Conservation (phyloP, 257 asterid species). For the Osmanthus fragrans region DNA sequence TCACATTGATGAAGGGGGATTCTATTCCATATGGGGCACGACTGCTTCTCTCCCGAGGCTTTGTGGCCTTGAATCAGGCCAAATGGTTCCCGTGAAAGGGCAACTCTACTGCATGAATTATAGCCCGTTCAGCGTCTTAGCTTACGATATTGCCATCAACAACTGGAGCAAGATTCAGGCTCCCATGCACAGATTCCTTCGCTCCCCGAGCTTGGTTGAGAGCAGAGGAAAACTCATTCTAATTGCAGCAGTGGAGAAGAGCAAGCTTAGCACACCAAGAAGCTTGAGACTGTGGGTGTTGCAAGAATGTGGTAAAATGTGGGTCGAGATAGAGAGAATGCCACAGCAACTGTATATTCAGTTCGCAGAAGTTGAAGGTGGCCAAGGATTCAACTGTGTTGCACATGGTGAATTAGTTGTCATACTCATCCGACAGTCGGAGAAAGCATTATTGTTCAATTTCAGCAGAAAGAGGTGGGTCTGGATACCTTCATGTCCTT, state of each 20-base stretch:
- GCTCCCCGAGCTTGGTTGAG: constrained; percentile 78
- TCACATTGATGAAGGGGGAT: constrained; percentile 81
- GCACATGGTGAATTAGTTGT: constrained; percentile 70
- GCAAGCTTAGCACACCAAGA: constrained; percentile 85
- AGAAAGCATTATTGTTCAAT: constrained; percentile 62
- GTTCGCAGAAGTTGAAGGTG: constrained; percentile 70
- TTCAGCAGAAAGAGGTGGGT: constrained; percentile 59
- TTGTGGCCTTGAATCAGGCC: constrained; percentile 83
- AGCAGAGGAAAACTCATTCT: constrained; percentile 54
- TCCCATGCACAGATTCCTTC: constrained; percentile 85
- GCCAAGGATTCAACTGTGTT: constrained; percentile 66
- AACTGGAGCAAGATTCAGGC: constrained; percentile 87
- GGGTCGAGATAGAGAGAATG: constrained; percentile 96
- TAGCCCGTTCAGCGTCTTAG: constrained; percentile 79
- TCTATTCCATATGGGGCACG: constrained; percentile 96
- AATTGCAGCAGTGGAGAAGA: constrained; percentile 94
- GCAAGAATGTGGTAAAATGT: constrained; percentile 60
- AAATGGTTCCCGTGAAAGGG: constrained; percentile 64
- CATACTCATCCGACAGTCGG: constrained; percentile 47
- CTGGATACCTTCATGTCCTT: constrained; percentile 86
- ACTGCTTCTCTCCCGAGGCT: constrained; percentile 77
- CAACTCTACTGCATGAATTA: constrained; percentile 92
- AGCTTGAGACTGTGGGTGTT: constrained; percentile 77
- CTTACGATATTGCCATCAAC: constrained; percentile 48
- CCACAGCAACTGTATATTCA: constrained; percentile 81